Evolutionary conservation across 2,329 filamentous ascomycete genomes (phyloP).

Genomic region (Pyrenochaeta sp.): DNA sequence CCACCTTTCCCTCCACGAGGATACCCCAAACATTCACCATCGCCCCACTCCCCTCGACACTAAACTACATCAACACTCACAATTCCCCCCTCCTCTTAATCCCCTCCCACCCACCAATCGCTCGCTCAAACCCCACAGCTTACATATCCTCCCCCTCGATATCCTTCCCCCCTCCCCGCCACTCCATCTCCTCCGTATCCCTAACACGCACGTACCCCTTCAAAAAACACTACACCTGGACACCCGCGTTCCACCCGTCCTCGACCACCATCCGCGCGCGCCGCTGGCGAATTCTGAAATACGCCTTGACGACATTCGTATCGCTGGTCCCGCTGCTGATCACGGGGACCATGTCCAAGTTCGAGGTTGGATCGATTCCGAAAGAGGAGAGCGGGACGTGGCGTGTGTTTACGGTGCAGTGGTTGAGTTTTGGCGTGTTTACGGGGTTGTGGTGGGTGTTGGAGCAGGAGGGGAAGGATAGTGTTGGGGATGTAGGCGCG

Average conservation of each 20-base stretch:
- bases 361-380: slow-evolving; percentile 32
- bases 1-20: not conserved
- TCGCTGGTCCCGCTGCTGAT: slow-evolving; percentile 28
- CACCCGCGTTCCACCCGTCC: not conserved
- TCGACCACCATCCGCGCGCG: not conserved
- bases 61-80: slow-evolving; percentile 14
- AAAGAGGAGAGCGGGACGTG: slow-evolving; percentile 21
- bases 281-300: slow-evolving; percentile 11
- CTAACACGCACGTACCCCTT: not conserved
- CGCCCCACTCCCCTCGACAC: slow-evolving; percentile 5
- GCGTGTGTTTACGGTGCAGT: slow-evolving; percentile 33
- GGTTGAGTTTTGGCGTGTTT: slow-evolving; percentile 20
- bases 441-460: slow-evolving; percentile 21
- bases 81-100: slow-evolving; percentile 17
- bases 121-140: not conserved
- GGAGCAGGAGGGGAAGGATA: slow-evolving; percentile 26
- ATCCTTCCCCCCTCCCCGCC: not conserved
- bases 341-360: slow-evolving; percentile 33
- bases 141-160: no score
- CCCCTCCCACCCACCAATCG: slow-evolving; percentile 10
- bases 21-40: not conserved
- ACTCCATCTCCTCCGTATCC: not conserved
- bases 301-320: slow-evolving; percentile 15
- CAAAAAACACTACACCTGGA: slow-evolving; percentile 5
- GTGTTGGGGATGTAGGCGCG: not conserved